These are phyloP conservation scores for Hygrocybe coccinea DNA, from an alignment of 768 basidiomycete genomes.

Conservation along the genomic window DNA sequence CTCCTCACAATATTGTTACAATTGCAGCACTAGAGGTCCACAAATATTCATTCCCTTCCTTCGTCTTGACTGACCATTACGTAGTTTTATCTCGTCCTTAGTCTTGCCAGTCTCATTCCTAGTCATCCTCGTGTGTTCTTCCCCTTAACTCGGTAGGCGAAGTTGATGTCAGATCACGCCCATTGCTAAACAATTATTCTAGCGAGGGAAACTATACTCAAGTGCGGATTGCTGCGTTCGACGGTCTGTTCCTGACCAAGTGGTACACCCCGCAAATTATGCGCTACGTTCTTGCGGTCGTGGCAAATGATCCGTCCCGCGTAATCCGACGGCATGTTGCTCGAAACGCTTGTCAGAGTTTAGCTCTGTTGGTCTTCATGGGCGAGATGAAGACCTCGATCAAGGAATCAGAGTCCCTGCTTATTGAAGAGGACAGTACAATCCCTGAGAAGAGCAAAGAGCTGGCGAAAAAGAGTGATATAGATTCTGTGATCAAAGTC, in stretches of 20 bases:
- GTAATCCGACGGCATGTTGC: conserved; percentile 83
- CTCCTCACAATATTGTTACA: conserved; percentile 90
- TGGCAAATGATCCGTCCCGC: conserved; percentile 81
- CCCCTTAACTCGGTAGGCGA: conserved; percentile 74
- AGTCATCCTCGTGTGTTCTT: conserved; percentile 77
- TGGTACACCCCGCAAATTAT: conserved; percentile 83
- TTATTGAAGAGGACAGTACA: conserved; percentile 84
- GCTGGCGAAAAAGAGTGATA: conserved; percentile 67
- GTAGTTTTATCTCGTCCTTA: conserved; percentile 78
- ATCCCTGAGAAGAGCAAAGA: conserved; percentile 66
- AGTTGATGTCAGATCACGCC: not conserved
- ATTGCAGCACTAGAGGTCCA: conserved; percentile 84
- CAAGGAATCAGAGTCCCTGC: conserved; percentile 70
- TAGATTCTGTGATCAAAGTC: conserved; percentile 80
- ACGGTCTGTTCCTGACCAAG: conserved; percentile 84
- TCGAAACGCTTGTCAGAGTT: conserved; percentile 75
- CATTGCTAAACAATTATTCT: conserved; percentile 4
- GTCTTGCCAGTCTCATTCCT: conserved; percentile 70
- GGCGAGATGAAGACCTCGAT: conserved; percentile 78
- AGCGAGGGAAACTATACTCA: conserved; percentile 94
- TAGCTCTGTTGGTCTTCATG: conserved; percentile 81
- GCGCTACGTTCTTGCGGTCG: conserved; percentile 82
- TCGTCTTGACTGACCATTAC: not conserved
- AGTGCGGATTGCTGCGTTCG: conserved; percentile 90
- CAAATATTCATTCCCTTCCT: conserved; percentile 7